Conservation (phyloP, 2,329 filamentous ascomycete species). For the Trichoderma polysporum region DNA sequence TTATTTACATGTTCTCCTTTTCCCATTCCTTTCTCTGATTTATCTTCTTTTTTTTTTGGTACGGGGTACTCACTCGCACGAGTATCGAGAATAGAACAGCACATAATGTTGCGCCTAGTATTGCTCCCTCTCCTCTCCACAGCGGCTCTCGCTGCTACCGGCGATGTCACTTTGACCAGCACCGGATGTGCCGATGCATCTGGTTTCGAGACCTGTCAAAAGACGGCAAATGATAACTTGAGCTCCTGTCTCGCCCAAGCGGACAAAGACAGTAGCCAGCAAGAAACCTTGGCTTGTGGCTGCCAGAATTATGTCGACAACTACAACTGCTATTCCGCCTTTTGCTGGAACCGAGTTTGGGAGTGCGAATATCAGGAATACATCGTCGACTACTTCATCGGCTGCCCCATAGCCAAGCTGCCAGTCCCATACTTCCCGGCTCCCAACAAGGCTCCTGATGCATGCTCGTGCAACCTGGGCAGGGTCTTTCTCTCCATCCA, state of each 20-base stretch:
- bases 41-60: no score
- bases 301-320: conserved; percentile 29
- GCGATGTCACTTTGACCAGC: background rate
- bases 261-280: conserved; percentile 23
- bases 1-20: background rate
- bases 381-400: conserved; percentile 35
- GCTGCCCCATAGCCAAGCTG: conserved; percentile 32
- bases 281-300: conserved; percentile 26
- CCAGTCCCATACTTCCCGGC: conserved; percentile 41
- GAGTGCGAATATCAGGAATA: conserved; percentile 42
- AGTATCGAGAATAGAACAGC: background rate
- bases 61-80: no score
- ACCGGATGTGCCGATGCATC: conserved; percentile 26
- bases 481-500: conserved; percentile 29
- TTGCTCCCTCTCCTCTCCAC: conserved; percentile 4
- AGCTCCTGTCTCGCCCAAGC: conserved; percentile 24
- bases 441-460: conserved; percentile 34
- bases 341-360: conserved; percentile 42
- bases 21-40: background rate
- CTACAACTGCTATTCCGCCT: conserved; percentile 38
- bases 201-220: conserved; percentile 26
- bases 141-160: background rate
- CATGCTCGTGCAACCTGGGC: conserved; percentile 40
- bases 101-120: background rate
- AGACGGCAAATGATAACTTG: conserved; percentile 13